phyloP scores from a whole-genome alignment of 176 grass and related monocot genomes.

The Oryza australiensis region DNA sequence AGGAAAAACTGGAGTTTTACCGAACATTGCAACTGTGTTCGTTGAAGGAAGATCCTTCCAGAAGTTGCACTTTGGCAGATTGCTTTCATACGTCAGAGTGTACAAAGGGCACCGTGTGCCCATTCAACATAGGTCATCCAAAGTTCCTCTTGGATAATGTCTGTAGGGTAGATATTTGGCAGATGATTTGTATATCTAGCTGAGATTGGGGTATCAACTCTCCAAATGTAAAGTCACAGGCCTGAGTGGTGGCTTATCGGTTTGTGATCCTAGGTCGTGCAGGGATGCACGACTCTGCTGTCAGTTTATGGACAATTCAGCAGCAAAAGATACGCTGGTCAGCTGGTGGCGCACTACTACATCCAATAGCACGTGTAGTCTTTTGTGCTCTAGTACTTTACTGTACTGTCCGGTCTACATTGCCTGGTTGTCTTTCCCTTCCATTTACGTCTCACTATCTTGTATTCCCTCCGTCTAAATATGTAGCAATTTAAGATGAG shows the following conservation, averaged over 20 bases:
- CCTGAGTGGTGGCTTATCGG: background rate
- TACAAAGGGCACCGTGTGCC: constrained; percentile 32
- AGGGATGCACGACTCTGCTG: background rate
- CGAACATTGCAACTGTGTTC: background rate
- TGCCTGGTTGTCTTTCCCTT: too few relatives aligned
- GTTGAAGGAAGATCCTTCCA: constrained; percentile 19
- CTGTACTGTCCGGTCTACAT: too few relatives aligned
- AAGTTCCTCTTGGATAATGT: constrained; percentile 32
- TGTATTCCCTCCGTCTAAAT: too few relatives aligned
- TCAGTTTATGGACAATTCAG: background rate
- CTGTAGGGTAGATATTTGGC: constrained; percentile 35
- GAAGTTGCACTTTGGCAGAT: constrained; percentile 29
- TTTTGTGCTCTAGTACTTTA: too few relatives aligned
- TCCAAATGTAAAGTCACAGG: background rate
- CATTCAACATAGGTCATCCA: constrained; percentile 37
- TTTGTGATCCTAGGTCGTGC: background rate
- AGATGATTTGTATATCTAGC: constrained; percentile 32
- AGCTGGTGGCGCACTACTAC: too few relatives aligned
- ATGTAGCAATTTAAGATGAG: too few relatives aligned
- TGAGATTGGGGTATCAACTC: background rate
- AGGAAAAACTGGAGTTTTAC: constrained; percentile 16
- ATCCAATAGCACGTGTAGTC: too few relatives aligned
- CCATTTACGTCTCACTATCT: too few relatives aligned
- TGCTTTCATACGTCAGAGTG: constrained; percentile 36
- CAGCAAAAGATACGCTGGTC: background rate